Base-by-base conservation (phyloP, 148 eudicot genomes). In the Pharnaceum exiguum region DNA sequence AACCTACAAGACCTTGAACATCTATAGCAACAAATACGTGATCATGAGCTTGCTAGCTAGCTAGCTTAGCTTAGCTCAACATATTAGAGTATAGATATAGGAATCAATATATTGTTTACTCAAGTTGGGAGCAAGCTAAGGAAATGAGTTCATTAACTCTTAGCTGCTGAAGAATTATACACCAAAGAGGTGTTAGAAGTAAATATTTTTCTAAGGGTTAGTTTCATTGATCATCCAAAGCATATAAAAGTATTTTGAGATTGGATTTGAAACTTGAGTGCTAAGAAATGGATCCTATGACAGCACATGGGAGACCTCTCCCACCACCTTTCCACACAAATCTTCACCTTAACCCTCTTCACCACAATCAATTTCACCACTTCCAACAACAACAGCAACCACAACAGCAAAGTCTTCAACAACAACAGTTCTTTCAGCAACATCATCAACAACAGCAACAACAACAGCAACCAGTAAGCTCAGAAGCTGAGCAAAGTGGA, bases 311-410 rank as follows among this genome's bases (percentile, higher is more conserved):
- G 10, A 70, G 68, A 7, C 68, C 68, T 47, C 63, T 74, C 4
- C 74, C 78, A 10, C 78, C 74, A n/a, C 78, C 78, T 26, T 74
- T 74, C 36, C 78, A 72, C n/a, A 48, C 68, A 1, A 72, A 72
- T 50, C 71, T 72, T 16, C 75, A 73, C 53, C 57, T 73, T 9
- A 74, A 69, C 30, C 71, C 71, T 1, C 74, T 69, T 26, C 63
- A 63, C 25, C 13, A 29, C 40, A 24, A 33, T 35, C 45, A 57
- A n/a, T 54, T 60, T 25, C 77, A 73, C 21, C 73, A 62, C 11
- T 65, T 65, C 10, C 60, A 68, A 4, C 72, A 66, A 7, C 77
- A 66, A 5, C 77, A 73, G 1, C 66, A 56, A 10, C 60, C 36
- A 5, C 62, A 60, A 6, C 57, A 55, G 12, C n/a, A n/a, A n/a